These are phyloP conservation scores for Apiotrichum sp. DNA, from an alignment of 1,284 basidiomycete species.

Conservation along the genomic window DNA sequence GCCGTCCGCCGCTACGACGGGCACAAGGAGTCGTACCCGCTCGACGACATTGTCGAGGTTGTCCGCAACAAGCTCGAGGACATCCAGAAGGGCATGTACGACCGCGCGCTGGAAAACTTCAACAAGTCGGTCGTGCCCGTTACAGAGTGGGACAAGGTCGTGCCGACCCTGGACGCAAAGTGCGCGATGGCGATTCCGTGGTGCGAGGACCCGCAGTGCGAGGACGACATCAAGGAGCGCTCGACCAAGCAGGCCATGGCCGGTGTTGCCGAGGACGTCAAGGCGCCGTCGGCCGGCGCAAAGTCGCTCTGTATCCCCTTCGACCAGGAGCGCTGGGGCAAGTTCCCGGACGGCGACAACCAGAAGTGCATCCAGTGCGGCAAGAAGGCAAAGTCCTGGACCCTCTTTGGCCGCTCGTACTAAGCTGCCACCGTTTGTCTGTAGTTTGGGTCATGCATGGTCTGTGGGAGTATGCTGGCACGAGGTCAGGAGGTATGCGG, in stretches of 20 bases:
- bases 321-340: constrained; percentile 74
- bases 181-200: constrained; percentile 86
- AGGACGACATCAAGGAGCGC: constrained; percentile 97
- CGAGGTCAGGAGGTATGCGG: neutral
- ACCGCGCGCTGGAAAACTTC: constrained; percentile 68
- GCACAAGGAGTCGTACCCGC: constrained; percentile 66
- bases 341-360: constrained; percentile 60
- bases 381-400: constrained; percentile 82
- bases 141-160: constrained; percentile 84
- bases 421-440: constrained; percentile 3
- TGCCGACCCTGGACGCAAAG: constrained; percentile 84
- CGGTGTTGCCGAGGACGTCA: constrained; percentile 75
- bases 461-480: neutral
- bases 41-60: constrained; percentile 57
- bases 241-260: constrained; percentile 59
- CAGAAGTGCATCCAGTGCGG: constrained; percentile 82
- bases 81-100: constrained; percentile 88
- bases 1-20: constrained; percentile 85
- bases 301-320: constrained; percentile 97
- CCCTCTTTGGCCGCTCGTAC: constrained; percentile 67
- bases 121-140: constrained; percentile 67
- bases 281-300: constrained; percentile 94
- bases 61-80: constrained; percentile 68
- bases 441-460: constrained; percentile 1
- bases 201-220: constrained; percentile 91